A percentile compares a stretch with the other conserved stretches of the same genome.
These are phyloP conservation scores for Phanerodontia chrysosporium DNA, from an alignment of 768 basidiomycete species.

Conservation along the genomic window DNA sequence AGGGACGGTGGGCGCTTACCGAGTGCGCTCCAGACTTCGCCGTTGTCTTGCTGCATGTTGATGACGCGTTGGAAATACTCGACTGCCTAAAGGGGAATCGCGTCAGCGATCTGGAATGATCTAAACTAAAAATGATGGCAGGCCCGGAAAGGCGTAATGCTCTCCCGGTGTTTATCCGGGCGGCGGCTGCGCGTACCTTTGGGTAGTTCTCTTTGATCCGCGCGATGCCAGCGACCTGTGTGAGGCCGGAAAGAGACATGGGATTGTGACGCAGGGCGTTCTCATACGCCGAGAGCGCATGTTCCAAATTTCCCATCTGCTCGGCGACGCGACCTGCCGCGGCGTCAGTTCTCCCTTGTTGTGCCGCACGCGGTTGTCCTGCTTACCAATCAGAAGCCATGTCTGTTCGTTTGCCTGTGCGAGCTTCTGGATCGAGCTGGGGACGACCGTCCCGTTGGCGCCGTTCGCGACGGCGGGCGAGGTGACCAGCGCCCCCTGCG, in stretches of 20 bases:
- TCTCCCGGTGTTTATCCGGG: conserved; percentile 10
- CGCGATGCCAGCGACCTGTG: conserved; percentile 92
- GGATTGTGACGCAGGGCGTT: conserved; percentile 94
- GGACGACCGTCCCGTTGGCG: conserved; percentile 28
- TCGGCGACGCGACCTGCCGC: conserved; percentile 85
- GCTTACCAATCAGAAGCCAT: conserved; percentile 87
- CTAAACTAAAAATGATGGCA: background rate
- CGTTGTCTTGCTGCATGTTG: conserved; percentile 88
- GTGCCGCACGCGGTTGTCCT: background rate
- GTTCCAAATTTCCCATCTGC: conserved; percentile 91
- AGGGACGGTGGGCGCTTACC: conserved; percentile 42
- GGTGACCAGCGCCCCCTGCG: conserved; percentile 17
- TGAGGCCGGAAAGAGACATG: conserved; percentile 83
- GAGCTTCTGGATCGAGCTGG: conserved; percentile 66
- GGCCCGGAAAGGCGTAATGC: conserved; percentile 1
- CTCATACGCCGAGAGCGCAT: conserved; percentile 91
- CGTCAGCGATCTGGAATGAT: conserved; percentile 9
- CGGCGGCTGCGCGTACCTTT: conserved; percentile 54
- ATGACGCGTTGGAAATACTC: conserved; percentile 96
- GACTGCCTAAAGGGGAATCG: conserved; percentile 60
- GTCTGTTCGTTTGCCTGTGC: conserved; percentile 89
- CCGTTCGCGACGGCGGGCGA: conserved; percentile 35
- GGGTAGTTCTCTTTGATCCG: conserved; percentile 97
- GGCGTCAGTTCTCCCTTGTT: background rate
- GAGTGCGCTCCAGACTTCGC: conserved; percentile 97